Percentiles rank a stretch among this genome's conserved stretches.
Conservation (phyloP, 306 rosid genomes). For the Clitoria ternatea region DNA sequence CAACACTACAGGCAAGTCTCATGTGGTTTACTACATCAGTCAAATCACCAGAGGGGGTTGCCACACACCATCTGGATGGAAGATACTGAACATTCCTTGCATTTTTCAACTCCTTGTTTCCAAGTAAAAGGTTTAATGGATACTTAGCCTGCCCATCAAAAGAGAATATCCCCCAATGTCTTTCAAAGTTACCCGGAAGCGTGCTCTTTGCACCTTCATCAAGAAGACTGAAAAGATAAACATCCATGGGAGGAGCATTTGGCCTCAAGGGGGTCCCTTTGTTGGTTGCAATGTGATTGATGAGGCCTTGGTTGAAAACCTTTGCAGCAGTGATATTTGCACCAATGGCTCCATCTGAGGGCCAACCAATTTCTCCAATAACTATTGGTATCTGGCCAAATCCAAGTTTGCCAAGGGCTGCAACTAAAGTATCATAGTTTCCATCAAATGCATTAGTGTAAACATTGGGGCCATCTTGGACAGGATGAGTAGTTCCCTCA, state of each 20-base stretch:
- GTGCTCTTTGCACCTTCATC: slow-evolving; percentile 90
- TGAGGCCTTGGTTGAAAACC: slow-evolving; percentile 87
- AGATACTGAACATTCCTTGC: slow-evolving; percentile 79
- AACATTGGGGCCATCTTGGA: slow-evolving; percentile 75
- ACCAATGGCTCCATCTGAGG: slow-evolving; percentile 77
- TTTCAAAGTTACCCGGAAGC: slow-evolving; percentile 90
- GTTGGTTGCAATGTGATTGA: slow-evolving; percentile 57
- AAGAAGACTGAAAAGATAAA: slow-evolving; percentile 68
- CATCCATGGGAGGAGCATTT: slow-evolving; percentile 59
- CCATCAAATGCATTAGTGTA: slow-evolving; percentile 97
- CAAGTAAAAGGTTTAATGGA: slow-evolving; percentile 70
- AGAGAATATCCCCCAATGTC: slow-evolving; percentile 96
- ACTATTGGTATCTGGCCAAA: slow-evolving; percentile 88
- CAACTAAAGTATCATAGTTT: slow-evolving; percentile 79
- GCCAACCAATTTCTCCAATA: slow-evolving; percentile 96
- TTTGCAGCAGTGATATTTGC: slow-evolving; percentile 86
- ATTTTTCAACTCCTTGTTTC: slow-evolving; percentile 58
- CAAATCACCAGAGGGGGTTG: slow-evolving; percentile 62
- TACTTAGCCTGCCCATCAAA: slow-evolving; percentile 95
- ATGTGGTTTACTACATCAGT: slow-evolving; percentile 58
- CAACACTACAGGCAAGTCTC: slow-evolving; percentile 76
- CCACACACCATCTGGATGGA: slow-evolving; percentile 94
- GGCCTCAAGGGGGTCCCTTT: slow-evolving; percentile 93
- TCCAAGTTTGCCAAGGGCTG: slow-evolving; percentile 82
- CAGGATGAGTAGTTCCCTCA: slow-evolving; percentile 81